Percentiles rank a stretch among this genome's conserved stretches.
These are phyloP conservation scores for Rhynchosporium agropyri DNA, from an alignment of 2,329 filamentous ascomycete genomes.

Conservation along the genomic window DNA sequence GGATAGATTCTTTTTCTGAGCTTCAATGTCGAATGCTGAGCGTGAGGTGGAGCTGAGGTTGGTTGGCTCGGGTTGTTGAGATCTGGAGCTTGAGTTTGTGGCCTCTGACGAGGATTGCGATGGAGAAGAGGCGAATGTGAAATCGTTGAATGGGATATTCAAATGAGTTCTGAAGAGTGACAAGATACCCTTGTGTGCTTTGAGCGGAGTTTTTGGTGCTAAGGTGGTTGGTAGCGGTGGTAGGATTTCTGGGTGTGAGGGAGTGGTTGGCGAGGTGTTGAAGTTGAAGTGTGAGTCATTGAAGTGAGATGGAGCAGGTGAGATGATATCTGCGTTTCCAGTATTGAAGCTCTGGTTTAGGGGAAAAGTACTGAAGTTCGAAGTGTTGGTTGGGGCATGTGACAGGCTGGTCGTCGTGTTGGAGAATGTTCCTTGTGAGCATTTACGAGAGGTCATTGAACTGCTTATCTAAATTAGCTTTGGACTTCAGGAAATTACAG, in stretches of 20 bases:
- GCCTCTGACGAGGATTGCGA: neutral
- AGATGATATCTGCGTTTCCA: neutral
- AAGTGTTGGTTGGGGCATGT: conserved; percentile 5
- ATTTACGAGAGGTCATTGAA: conserved; percentile 15
- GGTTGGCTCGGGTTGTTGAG: neutral
- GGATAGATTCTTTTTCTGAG: neutral
- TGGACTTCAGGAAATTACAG: neutral
- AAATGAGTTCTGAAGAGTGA: conserved; percentile 34
- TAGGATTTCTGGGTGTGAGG: conserved; percentile 2
- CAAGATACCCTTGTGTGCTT: conserved; percentile 13
- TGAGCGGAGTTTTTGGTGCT: no score
- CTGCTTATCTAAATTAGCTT: neutral
- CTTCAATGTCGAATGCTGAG: conserved; percentile 19
- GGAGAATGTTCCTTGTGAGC: conserved; percentile 13
- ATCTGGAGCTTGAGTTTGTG: neutral
- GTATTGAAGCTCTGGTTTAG: neutral
- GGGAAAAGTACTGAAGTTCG: neutral
- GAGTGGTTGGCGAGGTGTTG: neutral
- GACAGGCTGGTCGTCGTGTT: neutral
- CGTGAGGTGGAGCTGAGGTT: neutral
- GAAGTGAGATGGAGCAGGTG: conserved; percentile 15
- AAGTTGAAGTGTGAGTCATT: neutral
- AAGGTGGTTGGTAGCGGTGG: conserved; percentile 1
- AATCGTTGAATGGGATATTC: conserved; percentile 27
- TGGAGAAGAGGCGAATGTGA: conserved; percentile 16